phyloP scores from a whole-genome alignment of 768 basidiomycete genomes.

The Leccinum rimulosum region DNA sequence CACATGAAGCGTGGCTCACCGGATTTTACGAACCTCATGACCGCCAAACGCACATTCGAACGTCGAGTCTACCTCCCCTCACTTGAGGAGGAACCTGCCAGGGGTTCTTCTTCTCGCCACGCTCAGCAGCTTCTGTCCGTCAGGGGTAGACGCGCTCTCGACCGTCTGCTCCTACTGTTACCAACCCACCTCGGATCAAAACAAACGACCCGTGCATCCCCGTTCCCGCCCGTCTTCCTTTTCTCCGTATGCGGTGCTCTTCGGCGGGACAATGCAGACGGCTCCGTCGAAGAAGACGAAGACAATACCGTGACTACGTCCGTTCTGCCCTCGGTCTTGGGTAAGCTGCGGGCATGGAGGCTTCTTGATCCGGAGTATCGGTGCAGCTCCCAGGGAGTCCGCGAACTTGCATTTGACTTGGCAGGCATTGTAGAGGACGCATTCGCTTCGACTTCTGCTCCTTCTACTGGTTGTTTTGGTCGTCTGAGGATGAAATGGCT shows the following conservation, averaged over 20 bases:
- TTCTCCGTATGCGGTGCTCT: conserved; percentile 24
- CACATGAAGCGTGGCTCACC: conserved; percentile 10
- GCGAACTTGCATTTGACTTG: conserved; percentile 21
- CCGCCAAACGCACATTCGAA: conserved; percentile 8
- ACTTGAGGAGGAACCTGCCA: conserved; percentile 1
- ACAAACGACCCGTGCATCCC: not conserved
- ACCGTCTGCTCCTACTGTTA: conserved; percentile 18
- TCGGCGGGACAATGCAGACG: not conserved
- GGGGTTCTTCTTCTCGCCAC: conserved; percentile 1
- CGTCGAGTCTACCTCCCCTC: not conserved
- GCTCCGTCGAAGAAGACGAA: not conserved
- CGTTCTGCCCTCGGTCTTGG: conserved; percentile 23
- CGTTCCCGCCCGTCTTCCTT: conserved; percentile 19
- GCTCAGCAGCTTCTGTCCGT: conserved; percentile 5
- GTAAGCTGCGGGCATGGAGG: conserved; percentile 25
- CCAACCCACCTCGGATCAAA: conserved; percentile 8
- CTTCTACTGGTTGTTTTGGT: not conserved
- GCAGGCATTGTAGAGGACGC: conserved; percentile 9
- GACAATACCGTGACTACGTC: not conserved
- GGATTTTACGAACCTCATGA: conserved; percentile 23
- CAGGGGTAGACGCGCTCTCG: conserved; percentile 7
- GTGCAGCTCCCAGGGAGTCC: conserved; percentile 8
- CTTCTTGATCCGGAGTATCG: conserved; percentile 19
- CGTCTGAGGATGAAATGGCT: conserved; percentile 22
- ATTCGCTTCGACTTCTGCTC: not conserved